phyloP scores from a whole-genome alignment of 345 rosid species.

The Camelina sativa region DNA sequence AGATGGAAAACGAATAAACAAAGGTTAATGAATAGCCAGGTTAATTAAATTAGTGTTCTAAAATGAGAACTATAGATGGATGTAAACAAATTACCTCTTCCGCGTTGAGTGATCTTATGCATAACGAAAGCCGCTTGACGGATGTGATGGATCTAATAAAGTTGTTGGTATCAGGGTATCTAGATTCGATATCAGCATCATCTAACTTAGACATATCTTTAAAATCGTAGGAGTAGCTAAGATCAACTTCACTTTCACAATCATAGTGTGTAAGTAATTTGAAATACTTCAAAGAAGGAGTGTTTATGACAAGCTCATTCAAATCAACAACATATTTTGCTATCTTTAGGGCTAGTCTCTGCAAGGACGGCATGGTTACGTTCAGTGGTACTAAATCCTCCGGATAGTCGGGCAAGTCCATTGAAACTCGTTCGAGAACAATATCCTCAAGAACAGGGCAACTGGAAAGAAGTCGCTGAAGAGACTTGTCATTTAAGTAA shows the following conservation, averaged over 20 bases:
- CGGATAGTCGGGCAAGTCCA: too few species aligned
- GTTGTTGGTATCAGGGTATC: too few species aligned
- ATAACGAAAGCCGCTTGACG: constrained; percentile 16
- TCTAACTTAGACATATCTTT: not conserved
- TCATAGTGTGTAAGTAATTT: not conserved
- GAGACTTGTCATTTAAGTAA: too few species aligned
- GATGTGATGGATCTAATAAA: constrained; percentile 4
- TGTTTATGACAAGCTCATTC: not conserved
- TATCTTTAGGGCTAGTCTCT: not conserved
- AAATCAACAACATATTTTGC: not conserved
- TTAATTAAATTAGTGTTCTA: too few species aligned
- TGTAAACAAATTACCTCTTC: constrained; percentile 4
- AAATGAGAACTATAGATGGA: not conserved
- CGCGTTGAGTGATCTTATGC: not conserved
- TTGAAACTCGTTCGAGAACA: too few species aligned
- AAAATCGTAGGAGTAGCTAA: not conserved
- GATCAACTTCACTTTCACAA: not conserved
- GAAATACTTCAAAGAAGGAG: constrained; percentile 11
- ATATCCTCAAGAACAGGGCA: too few species aligned
- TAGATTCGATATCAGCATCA: not conserved
- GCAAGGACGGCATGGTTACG: not conserved
- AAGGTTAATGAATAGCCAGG: too few species aligned
- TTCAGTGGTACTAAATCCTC: not conserved
- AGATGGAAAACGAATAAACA: too few species aligned
- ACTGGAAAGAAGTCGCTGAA: too few species aligned